Evolutionary conservation across 2,329 filamentous ascomycete genomes (phyloP), one percentile per base, ranked within the genome.

Genomic region (Ambrosiella xylebori): DNA sequence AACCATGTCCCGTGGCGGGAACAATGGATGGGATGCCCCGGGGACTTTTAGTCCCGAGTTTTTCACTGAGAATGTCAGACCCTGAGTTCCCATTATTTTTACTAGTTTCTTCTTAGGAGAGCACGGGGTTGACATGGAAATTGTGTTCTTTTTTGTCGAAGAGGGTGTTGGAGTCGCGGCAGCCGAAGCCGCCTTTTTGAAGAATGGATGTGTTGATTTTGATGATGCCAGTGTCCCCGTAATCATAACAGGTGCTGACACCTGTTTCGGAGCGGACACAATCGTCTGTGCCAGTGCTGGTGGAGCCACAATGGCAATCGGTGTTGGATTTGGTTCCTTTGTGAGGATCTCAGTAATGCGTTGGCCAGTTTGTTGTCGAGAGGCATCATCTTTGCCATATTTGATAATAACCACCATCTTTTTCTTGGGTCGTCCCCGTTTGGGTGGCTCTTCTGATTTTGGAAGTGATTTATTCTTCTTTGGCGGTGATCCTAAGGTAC

Each of bases 1-100:
- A 0, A 75, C 70, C 66, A 80, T 80, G 6, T 74, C 84, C 62
- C 76, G 74, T 54, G 79, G 76, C 41, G 87, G 87, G 84, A 86
- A 93, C n/a, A 80, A 73, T 2, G 86, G 78, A 57, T 86, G 75
- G 61, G 74, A 71, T 7, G 82, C 75, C 1, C 85, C 86, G 0
- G 82, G 80, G n/a, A 84, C 74, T 64, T 80, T 87, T 3, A 80
- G 65, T 0, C 71, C 72, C 2, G 67, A 64, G 3, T 72, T 71
- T 57, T 69, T 75, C 35, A 68, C 64, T 2, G 76, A 74, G 60
- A 77, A 75, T 11, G 71, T 47, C n/a, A 44, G 45, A n/a, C 54
- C 58, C 36, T 13, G 13, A 19, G 6, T 35, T 37, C n/a, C 37
- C 55, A 35, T 38, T 13, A 12, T n/a, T 49, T 15, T n/a, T 38